Evolutionary conservation across 2,329 filamentous ascomycete species (phyloP).

Genomic region (Penicillium expansum): DNA sequence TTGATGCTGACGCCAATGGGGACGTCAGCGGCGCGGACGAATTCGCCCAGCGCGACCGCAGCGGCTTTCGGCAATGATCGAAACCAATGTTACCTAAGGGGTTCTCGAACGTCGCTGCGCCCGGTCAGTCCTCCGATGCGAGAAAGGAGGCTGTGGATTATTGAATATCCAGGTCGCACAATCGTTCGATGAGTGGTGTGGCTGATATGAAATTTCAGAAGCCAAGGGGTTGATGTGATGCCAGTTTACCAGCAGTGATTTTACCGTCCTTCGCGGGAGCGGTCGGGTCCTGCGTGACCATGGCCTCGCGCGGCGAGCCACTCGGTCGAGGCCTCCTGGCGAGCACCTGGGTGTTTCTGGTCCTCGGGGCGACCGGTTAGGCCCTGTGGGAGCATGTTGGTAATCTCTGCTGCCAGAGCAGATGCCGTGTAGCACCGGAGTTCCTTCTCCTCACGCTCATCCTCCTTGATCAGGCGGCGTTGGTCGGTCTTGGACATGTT

Average conservation of each 20-base stretch:
- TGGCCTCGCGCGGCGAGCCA: constrained; percentile 32
- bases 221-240: constrained; percentile 2
- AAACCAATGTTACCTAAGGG: constrained; percentile 1
- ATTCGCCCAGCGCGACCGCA: constrained; percentile 10
- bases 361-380: constrained; percentile 35
- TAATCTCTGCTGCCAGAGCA: constrained; percentile 47
- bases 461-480: constrained; percentile 46
- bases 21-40: not conserved
- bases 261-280: constrained; percentile 35
- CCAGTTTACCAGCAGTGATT: constrained; percentile 1
- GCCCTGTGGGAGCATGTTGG: constrained; percentile 40
- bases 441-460: constrained; percentile 50
- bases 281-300: constrained; percentile 36
- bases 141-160: not conserved
- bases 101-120: constrained; percentile 5
- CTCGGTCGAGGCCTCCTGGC: constrained; percentile 35
- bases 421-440: constrained; percentile 46
- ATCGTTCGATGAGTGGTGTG: constrained; percentile 11
- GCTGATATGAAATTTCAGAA: constrained; percentile 1
- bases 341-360: constrained; percentile 41
- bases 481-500: constrained; percentile 79
- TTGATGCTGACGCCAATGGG: not conserved
- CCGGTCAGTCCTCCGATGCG: constrained; percentile 10
- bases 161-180: constrained; percentile 11
- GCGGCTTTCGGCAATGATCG: constrained; percentile 5